Evolutionary conservation across 805 yeast genomes (phyloP), one percentile per base, ranked within the genome.

Genomic region (Kluyveromyces siamensis): DNA sequence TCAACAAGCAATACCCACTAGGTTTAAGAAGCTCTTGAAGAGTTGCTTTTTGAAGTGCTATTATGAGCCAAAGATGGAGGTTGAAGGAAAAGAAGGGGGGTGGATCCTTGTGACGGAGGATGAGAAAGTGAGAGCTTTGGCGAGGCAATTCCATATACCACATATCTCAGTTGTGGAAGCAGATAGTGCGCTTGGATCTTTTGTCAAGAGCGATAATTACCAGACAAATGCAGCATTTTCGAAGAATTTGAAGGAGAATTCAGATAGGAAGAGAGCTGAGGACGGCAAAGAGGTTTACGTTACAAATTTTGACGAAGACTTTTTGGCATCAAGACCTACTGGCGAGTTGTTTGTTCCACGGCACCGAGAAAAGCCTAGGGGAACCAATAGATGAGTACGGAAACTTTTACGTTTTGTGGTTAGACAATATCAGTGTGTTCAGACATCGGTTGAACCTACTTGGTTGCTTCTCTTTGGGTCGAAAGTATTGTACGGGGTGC

Each of bases 71-170:
- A 33, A 27, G 17, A 14, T 11, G 14, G 11, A 13, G 6, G 16
- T 11, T 18, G 45, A 35, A 17, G 17, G 39, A 8, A 35, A 17
- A 13, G 64, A 64, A 38, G 52, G 57, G 17, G 39, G 56, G n/a
- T 84, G 89, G 89, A 67, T 69, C 21, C 62, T 83, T 21, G 71
- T 83, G 6, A 75, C 87, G 6, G 91, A 84, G 59, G 87, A 82
- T 55, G 58, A 72, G 2, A 69, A 48, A 70, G 74, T 40, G 74
- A 86, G 87, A 68, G 77, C 44, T 62, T 66, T 51, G 67, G 84
- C 61, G 72, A 70, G 56, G 74, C 80, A n/a, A 60, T 84, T 55
- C 70, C 72, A 44, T 73, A 81, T 54, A 53, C 79, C 63, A 69
- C 73, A 55, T 65, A 81, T 49, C 42, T 61, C 69, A 1, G 48